phyloP scores from a whole-genome alignment of 306 rosid genomes.

The Vigna reflexopilosa region DNA sequence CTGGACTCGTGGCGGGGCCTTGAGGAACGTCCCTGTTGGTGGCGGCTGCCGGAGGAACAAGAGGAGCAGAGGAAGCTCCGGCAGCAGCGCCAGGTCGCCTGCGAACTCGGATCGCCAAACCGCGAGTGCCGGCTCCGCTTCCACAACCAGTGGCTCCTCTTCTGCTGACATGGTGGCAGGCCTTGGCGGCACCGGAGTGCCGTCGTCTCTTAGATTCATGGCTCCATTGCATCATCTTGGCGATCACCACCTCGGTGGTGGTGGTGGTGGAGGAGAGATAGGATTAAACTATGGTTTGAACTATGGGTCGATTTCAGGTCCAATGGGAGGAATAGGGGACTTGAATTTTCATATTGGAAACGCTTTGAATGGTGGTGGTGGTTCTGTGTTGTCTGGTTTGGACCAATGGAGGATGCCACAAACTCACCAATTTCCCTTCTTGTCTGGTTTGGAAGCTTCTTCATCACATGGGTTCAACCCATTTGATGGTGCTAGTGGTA shows the following conservation, averaged over 20 bases:
- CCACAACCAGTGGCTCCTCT: conserved; percentile 52
- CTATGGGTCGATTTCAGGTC: conserved; percentile 52
- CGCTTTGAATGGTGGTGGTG: conserved; percentile 42
- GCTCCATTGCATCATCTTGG: conserved; percentile 62
- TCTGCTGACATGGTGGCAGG: conserved; percentile 50
- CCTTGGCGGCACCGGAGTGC: conserved; percentile 40
- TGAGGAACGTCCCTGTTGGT: conserved; percentile 83
- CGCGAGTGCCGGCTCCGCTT: conserved; percentile 44
- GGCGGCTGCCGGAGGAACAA: conserved; percentile 93
- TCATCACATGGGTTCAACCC: conserved; percentile 52
- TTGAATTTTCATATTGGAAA: conserved; percentile 68
- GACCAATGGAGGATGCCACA: conserved; percentile 73
- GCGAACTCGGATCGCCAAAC: conserved; percentile 65
- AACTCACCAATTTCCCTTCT: conserved; percentile 68
- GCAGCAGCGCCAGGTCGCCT: conserved; percentile 61
- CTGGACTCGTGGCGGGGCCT: conserved; percentile 89
- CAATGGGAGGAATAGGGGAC: conserved; percentile 66
- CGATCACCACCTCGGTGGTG: conserved; percentile 40
- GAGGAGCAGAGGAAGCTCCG: conserved; percentile 56
- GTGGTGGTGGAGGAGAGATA: conserved; percentile 53
- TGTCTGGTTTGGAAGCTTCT: conserved; percentile 63
- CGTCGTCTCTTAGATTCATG: conserved; percentile 60
- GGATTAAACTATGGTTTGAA: conserved; percentile 65
- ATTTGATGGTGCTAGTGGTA: conserved; percentile 49
- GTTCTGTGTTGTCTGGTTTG: conserved; percentile 50